phyloP scores from a whole-genome alignment of 2,329 filamentous ascomycete species.

The Neofusicoccum sp. region DNA sequence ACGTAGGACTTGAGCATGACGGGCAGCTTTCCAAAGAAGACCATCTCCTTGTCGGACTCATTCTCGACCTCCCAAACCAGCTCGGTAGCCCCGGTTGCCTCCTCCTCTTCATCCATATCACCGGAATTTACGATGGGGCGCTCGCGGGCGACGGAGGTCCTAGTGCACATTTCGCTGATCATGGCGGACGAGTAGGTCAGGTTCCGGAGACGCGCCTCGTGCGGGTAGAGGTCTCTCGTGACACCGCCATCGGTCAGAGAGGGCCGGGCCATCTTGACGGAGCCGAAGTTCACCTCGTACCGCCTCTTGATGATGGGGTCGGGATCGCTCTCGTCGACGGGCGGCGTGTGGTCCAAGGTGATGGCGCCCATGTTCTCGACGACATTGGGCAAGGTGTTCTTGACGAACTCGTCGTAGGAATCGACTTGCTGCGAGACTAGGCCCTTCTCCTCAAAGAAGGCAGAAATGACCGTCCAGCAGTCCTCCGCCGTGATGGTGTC shows the following conservation, averaged over 20 bases:
- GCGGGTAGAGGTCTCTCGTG: conserved; percentile 82
- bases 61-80: conserved; percentile 54
- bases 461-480: conserved; percentile 96
- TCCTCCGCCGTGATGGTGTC: conserved; percentile 88
- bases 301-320: conserved; percentile 82
- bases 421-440: conserved; percentile 97
- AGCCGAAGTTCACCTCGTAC: conserved; percentile 94
- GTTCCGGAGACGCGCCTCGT: conserved; percentile 94
- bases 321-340: conserved; percentile 69
- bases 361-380: conserved; percentile 90
- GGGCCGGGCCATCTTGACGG: conserved; percentile 84
- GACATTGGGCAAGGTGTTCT: conserved; percentile 90
- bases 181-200: conserved; percentile 92
- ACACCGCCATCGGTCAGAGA: conserved; percentile 90
- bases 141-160: conserved; percentile 81
- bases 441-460: conserved; percentile 95
- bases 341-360: conserved; percentile 90
- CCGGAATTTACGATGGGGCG: conserved; percentile 62
- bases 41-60: conserved; percentile 57
- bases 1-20: conserved; percentile 99
- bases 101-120: conserved; percentile 66
- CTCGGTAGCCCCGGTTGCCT: conserved; percentile 39
- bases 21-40: conserved; percentile 93
- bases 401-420: conserved; percentile 96
- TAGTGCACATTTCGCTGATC: conserved; percentile 85